A percentile compares a stretch with the other conserved stretches of the same genome.
Conservation (phyloP, 2,329 filamentous ascomycete species). For the Aspergillus candidus region DNA sequence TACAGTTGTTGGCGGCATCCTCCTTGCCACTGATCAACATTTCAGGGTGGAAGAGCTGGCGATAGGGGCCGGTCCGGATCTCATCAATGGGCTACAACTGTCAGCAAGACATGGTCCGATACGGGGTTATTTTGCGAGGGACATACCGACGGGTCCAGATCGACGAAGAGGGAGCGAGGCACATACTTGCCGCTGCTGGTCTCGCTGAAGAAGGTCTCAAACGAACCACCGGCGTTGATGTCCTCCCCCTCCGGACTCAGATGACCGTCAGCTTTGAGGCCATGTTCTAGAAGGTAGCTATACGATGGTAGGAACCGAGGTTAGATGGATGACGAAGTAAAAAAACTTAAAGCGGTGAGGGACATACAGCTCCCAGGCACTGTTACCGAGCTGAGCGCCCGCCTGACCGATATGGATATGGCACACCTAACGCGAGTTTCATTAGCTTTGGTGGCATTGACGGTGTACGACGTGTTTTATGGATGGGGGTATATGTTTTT, state of each 20-base stretch:
- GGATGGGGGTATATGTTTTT: conserved; percentile 4
- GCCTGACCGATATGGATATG: conserved; percentile 65
- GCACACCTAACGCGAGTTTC: conserved; percentile 46
- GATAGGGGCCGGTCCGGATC: conserved; percentile 58
- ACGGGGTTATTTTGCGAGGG: conserved; percentile 3
- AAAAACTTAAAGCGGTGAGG: conserved; percentile 27
- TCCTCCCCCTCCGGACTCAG: conserved; percentile 51
- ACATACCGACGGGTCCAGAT: conserved; percentile 58
- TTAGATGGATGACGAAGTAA: background rate
- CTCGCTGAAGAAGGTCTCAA: conserved; percentile 63
- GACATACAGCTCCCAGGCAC: conserved; percentile 62
- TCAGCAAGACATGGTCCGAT: conserved; percentile 5
- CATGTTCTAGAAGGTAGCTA: conserved; percentile 62
- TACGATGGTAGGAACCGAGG: conserved; percentile 4
- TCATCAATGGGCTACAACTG: conserved; percentile 55
- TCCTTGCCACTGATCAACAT: conserved; percentile 62
- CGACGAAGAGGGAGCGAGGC: conserved; percentile 61
- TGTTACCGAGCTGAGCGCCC: conserved; percentile 62
- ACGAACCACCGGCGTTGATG: conserved; percentile 50
- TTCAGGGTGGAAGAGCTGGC: conserved; percentile 61
- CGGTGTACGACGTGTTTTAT: conserved; percentile 2
- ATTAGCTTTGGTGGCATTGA: background rate
- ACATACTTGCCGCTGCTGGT: conserved; percentile 61
- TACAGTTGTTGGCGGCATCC: conserved; percentile 64
- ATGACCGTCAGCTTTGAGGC: conserved; percentile 55